Percentiles rank a stretch among this genome's conserved stretches.
Evolutionary conservation across 805 yeast species (phyloP).

Genomic region (Candida piceae): DNA sequence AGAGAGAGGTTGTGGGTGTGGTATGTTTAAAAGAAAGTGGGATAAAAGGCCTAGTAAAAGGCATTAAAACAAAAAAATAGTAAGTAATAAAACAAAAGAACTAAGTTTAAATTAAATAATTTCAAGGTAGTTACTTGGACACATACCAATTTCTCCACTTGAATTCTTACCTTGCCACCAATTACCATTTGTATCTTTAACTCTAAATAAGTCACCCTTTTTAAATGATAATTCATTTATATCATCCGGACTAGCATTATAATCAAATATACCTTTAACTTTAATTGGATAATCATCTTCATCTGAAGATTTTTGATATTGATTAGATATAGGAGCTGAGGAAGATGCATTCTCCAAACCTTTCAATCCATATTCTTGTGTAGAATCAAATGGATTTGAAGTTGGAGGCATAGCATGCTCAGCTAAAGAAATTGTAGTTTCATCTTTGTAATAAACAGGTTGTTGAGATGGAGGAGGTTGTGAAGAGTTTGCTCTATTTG

Average conservation of each 20-base stretch:
- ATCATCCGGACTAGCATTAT: constrained; percentile 88
- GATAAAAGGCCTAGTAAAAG: too few relatives aligned
- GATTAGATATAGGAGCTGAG: not conserved
- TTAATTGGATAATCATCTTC: constrained; percentile 63
- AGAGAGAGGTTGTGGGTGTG: too few relatives aligned
- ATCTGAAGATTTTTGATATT: constrained; percentile 8
- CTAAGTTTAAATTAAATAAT: too few relatives aligned
- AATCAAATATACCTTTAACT: constrained; percentile 82
- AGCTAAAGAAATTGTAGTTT: constrained; percentile 3
- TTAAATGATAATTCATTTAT: constrained; percentile 86
- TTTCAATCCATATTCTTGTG: constrained; percentile 24
- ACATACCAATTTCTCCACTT: constrained; percentile 91
- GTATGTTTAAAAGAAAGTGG: too few relatives aligned
- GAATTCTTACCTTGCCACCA: constrained; percentile 98
- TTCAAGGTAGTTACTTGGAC: constrained; percentile 92
- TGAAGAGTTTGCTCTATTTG: not conserved
- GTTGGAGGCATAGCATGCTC: constrained; percentile 6
- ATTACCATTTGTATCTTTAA: constrained; percentile 88
- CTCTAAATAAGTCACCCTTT: constrained; percentile 87
- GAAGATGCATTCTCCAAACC: constrained; percentile 35
- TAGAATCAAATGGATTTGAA: constrained; percentile 17
- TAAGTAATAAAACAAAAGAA: too few relatives aligned
- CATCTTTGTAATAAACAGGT: constrained; percentile 14
- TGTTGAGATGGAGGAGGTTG: constrained; percentile 9
- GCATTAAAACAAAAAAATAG: too few relatives aligned